Base-by-base conservation (phyloP, 768 basidiomycete genomes). In the Pilatotrama ljubarskyi region DNA sequence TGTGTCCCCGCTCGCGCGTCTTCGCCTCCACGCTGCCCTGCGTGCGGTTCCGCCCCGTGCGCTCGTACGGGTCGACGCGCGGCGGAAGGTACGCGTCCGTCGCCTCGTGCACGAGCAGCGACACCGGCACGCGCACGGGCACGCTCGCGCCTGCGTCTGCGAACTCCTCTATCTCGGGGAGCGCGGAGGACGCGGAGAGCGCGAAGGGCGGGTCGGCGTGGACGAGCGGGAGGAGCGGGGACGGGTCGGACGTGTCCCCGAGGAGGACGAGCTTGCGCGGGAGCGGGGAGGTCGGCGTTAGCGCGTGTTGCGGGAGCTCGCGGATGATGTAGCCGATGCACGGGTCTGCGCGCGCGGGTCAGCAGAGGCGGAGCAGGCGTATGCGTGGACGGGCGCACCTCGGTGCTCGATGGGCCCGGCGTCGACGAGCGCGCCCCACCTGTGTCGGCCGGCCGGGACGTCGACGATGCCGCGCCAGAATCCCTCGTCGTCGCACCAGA, bases 21-120 rank as follows among this genome's bases (percentile, higher is more conserved):
- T 82, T 87, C 58, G 48, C 62, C 3, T 66, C 59, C 24, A 76
- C 71, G 29, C 62, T 78, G 71, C 62, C 72, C 61, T 36, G 85
- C 75, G 54, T 73, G 7, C 64, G 65, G 50, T 72, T 76, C 49
- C 75, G 74, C 2, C 70, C 74, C 25, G 75, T 75, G 53, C 80
- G 77, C 53, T 70, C 79, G 29, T 81, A 74, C 35, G 76, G 73
- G 69, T 86, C 85, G 55, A 88, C 78, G 48, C 76, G 66, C 2
- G 59, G 68, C 0, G 88, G 85, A 37, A 95, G 83, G 63, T 80
- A 81, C 0, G 87, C 85, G 67, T 94, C 91, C 2, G 90, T 93
- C 1, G 87, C 84, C 73, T 95, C 93, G 71, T 95, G 93, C n/a
- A 94, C 77, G 18, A 94, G 79, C n/a, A 94, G 77, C 26, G 86